These are phyloP conservation scores for Penicillium sp. DNA, from an alignment of 2,329 filamentous ascomycete species.

Conservation along the genomic window DNA sequence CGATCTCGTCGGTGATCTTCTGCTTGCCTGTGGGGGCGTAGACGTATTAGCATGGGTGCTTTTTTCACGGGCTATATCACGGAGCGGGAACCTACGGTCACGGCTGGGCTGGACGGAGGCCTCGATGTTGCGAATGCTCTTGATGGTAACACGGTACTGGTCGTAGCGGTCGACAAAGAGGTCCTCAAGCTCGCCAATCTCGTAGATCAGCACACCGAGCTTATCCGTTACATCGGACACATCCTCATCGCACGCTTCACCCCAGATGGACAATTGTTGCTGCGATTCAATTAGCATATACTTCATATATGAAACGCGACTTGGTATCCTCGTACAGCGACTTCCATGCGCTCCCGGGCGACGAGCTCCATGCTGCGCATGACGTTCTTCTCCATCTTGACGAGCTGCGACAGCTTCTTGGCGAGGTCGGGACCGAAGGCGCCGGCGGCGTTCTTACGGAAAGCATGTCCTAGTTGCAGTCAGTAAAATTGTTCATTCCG, in stretches of 20 bases:
- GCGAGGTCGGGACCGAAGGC: constrained; percentile 77
- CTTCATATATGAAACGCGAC: not conserved
- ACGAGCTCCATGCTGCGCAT: constrained; percentile 98
- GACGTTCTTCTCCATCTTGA: constrained; percentile 99
- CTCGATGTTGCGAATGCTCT: constrained; percentile 99
- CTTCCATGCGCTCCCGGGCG: constrained; percentile 95
- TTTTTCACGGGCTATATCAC: not conserved
- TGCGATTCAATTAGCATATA: constrained; percentile 41
- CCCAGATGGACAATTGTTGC: constrained; percentile 99
- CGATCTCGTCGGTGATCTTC: constrained; percentile 98
- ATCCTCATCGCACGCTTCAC: constrained; percentile 91
- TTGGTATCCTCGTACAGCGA: constrained; percentile 69
- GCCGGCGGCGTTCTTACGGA: constrained; percentile 54
- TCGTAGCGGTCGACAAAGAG: constrained; percentile 99
- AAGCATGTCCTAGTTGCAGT: constrained; percentile 61
- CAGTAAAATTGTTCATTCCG: constrained; percentile 8
- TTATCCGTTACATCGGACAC: constrained; percentile 99
- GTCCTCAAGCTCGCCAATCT: constrained; percentile 97
- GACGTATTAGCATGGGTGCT: not conserved
- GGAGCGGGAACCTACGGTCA: constrained; percentile 69
- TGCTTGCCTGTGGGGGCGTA: constrained; percentile 71
- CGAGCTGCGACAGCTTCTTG: constrained; percentile 95
- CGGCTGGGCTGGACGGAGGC: constrained; percentile 96
- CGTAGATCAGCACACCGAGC: constrained; percentile 94
- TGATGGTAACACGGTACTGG: constrained; percentile 98